Conservation (phyloP, 179 eudicot genomes). For the Amaranthus tricolor region DNA sequence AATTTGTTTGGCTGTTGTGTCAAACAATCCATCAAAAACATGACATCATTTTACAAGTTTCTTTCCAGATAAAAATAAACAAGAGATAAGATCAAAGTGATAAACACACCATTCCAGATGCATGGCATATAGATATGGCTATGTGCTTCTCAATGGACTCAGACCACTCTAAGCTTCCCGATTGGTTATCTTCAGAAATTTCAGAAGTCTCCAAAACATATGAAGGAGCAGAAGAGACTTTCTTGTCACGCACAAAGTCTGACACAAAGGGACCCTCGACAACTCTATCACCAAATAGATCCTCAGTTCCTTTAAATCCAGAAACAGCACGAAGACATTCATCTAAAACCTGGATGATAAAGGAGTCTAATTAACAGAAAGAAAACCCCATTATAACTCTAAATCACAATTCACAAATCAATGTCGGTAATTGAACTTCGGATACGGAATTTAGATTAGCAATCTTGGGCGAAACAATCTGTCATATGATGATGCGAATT, state of each 20-base stretch:
- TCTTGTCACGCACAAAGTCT: slow-evolving; percentile 67
- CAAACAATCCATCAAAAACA: background rate
- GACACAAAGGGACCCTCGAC: slow-evolving; percentile 75
- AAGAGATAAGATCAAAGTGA: slow-evolving; percentile 9
- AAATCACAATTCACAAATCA: slow-evolving; percentile 1
- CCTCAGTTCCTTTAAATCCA: slow-evolving; percentile 97
- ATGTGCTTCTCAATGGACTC: slow-evolving; percentile 73
- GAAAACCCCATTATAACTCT: background rate
- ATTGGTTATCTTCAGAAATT: slow-evolving; percentile 35
- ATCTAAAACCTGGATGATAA: slow-evolving; percentile 67
- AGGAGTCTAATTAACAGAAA: background rate
- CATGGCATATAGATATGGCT: slow-evolving; percentile 55
- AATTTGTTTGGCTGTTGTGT: background rate
- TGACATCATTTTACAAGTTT: background rate
- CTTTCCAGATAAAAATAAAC: background rate
- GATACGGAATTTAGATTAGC: background rate
- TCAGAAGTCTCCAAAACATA: slow-evolving; percentile 42
- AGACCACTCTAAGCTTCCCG: slow-evolving; percentile 68
- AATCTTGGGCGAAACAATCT: background rate
- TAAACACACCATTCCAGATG: slow-evolving; percentile 71
- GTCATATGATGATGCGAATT: background rate
- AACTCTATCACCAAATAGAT: slow-evolving; percentile 62
- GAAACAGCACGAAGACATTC: slow-evolving; percentile 95
- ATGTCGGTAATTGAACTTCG: background rate
- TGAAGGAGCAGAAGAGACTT: slow-evolving; percentile 92